Base-by-base conservation (phyloP, 352 stramenopile genomes). In the Hyphochytrium catenoides region DNA sequence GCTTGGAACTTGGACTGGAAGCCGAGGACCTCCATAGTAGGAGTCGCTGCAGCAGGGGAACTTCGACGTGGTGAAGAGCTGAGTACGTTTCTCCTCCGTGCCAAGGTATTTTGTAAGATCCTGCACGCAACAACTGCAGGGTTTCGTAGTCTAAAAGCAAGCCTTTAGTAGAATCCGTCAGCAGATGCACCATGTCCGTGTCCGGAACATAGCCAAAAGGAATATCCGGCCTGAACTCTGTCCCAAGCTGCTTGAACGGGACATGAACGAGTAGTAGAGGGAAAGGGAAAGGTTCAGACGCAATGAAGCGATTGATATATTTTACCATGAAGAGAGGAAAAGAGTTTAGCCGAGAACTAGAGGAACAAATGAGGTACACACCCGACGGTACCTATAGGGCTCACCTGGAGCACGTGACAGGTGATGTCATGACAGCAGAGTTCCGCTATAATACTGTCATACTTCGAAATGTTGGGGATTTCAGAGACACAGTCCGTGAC, bases 381-480 rank as follows among this genome's bases (percentile, higher is more conserved):
- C n/a, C n/a, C n/a, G n/a, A n/a, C n/a, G n/a, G n/a, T n/a, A n/a
- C n/a, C n/a, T n/a, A n/a, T n/a, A n/a, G n/a, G n/a, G n/a, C n/a
- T n/a, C 25, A 46, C 39, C 1, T 60, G 57, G 27, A 86, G 51
- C 33, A 82, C 81, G 36, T 83, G 59, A 28, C 68, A 83, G 27
- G 78, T 59, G 29, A 83, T 67, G 45, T 86, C 66, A 40, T 86
- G 71, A 4, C 71, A 67, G 28, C 71, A 61, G n/a, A 86, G 60
- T 27, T 86, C 68, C 71, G 83, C 83, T 20, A 83, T 46, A 27
- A 86, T 40, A 21, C 67, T 74, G 47, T 86, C 71, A 27, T 86
- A 86, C 3, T 60, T 62, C 40, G 69, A 79, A 4, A 57, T 56
- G 25, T 82, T 50, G 14, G 56, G 56, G 8, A 79, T 36, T 51